Evolutionary conservation across 441 rosid genomes (phyloP), one percentile per base, ranked within the genome.

Genomic region (Mallotus japonicus): DNA sequence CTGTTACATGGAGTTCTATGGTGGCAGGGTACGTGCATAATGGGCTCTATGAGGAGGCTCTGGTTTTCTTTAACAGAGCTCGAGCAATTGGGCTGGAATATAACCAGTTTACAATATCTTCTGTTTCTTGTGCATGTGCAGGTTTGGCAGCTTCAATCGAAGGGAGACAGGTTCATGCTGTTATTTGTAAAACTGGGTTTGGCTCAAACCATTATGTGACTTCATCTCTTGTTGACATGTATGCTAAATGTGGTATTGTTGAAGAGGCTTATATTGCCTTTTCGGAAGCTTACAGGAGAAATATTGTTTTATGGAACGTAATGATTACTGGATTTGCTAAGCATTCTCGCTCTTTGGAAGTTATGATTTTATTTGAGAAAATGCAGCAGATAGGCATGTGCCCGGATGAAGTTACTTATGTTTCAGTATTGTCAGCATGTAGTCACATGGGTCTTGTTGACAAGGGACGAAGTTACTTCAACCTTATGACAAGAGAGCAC

Each of bases 1-100:
- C 64, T 50, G 97, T 89, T 54, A 86, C 92, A 20, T 95, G 99
- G 96, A 95, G 93, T 83, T 92, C 92, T 49, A 86, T 92, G 90
- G 80, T 87, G 46, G 78, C 93, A 16, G 93, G 92, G 44, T 89
- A 83, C 73, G 93, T 87, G 75, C 88, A 85, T 75, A 92, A 86
- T 82, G 87, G 84, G 78, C 76, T 83, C 15, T 88, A 83, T 56
- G 91, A 89, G 82, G 90, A 92, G 75, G 97, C 95, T 78, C 73
- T 92, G 32, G 55, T 72, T 57, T 72, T 89, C 73, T 92, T 85
- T 69, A 78, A 59, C 24, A 70, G 77, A 68, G 80, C 79, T 66
- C 90, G 80, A 34, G 75, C 65, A 22, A 59, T 72, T 73, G 86
- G 92, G 42, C 6, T 85, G 65, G 88, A 80, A 62, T 76, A 75